Base-by-base conservation (phyloP, 176 grass and related monocot species). In the Pharus latifolius region DNA sequence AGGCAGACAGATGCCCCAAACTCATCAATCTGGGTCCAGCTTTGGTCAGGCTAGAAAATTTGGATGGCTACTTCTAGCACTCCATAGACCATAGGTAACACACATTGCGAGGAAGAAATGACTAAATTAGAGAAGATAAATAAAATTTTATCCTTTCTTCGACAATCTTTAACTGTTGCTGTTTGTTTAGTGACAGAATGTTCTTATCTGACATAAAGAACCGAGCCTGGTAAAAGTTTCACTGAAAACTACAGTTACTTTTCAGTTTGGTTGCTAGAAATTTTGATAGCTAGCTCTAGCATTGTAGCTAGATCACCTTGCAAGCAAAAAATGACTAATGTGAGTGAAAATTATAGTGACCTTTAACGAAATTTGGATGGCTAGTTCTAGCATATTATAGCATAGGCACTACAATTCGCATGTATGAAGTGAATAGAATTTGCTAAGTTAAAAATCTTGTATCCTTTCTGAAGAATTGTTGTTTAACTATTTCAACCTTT, bases 241-340 rank as follows among this genome's bases (percentile, higher is more conserved):
- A 27, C 5, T 37, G 4, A 13, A 58, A 3, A 0, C 65, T 35
- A 44, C 48, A 60, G 51, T 66, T 49, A 35, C 52, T 24, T n/a
- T 35, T 42, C 3, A 51, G 10, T 45, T 33, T n/a, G 15, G 7
- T 13, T 40, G 30, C 37, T 70, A 22, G 56, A 29, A 64, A 56
- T 46, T 37, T 63, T 37, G n/a, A 49, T 77, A 57, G 41, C 41
- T 66, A 66, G 31, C 52, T 37, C 20, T 58, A 56, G 41, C 40
- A 48, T 48, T 55, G 43, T 14, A 40, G 74, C 51, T 23, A 34
- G 46, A 69, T 66, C 54, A 60, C 23, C 42, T 56, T 43, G 40
- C n/a, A n/a, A n/a, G n/a, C n/a, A 60, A 74, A 55, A 33, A 74
- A 38, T 69, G 63, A 79, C 82, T 58, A 76, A 74, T 60, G 7